Evolutionary conservation across 305 asterid genomes (phyloP).

Genomic region (Galium porrigens): DNA sequence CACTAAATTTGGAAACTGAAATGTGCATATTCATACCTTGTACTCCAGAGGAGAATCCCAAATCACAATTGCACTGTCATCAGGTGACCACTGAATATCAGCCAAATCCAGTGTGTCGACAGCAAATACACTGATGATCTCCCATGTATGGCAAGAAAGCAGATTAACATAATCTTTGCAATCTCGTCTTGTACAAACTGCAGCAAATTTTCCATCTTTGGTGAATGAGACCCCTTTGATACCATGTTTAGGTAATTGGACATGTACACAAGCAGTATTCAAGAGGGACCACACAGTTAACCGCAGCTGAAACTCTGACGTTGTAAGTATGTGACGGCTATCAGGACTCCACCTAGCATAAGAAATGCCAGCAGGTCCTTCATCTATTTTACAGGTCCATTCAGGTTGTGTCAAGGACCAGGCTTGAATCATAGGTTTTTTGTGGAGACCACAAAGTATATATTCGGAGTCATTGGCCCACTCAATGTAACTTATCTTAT

Average conservation of each 20-base stretch:
- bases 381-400: slow-evolving; percentile 96
- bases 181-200: slow-evolving; percentile 92
- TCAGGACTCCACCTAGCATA: slow-evolving; percentile 99
- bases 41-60: slow-evolving; percentile 96
- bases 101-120: slow-evolving; percentile 88
- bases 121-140: slow-evolving; percentile 82
- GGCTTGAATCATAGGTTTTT: slow-evolving; percentile 91
- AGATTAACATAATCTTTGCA: slow-evolving; percentile 93
- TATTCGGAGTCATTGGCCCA: slow-evolving; percentile 97
- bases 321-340: slow-evolving; percentile 95
- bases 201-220: slow-evolving; percentile 91
- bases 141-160: slow-evolving; percentile 79
- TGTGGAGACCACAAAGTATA: slow-evolving; percentile 78
- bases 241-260: slow-evolving; percentile 94
- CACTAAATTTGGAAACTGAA: background rate
- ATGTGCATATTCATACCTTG: slow-evolving; percentile 35
- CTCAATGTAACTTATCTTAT: slow-evolving; percentile 83
- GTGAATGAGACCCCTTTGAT: slow-evolving; percentile 88
- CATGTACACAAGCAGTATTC: slow-evolving; percentile 86
- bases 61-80: slow-evolving; percentile 87
- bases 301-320: slow-evolving; percentile 84
- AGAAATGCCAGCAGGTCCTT: slow-evolving; percentile 87
- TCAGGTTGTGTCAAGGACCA: slow-evolving; percentile 94
- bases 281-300: slow-evolving; percentile 88
- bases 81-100: slow-evolving; percentile 97